Base-by-base conservation (phyloP, 2,329 filamentous ascomycete species). In the Aspergillus pseudonomiae region DNA sequence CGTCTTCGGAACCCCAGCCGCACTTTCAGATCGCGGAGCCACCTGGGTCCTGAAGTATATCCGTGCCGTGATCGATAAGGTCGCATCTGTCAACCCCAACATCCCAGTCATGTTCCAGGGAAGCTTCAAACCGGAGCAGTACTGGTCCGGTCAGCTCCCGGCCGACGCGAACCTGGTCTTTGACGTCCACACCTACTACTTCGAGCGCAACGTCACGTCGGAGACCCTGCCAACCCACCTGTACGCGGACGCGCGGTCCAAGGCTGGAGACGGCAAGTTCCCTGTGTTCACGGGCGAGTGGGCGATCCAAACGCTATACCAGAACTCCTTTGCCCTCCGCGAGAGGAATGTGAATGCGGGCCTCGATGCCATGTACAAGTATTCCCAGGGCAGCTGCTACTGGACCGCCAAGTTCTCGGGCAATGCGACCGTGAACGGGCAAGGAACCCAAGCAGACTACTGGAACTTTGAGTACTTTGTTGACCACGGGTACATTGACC, bases 81-180 rank as follows among this genome's bases (percentile, higher is more conserved):
- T 73, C 1, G 61, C 61, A 21, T 45, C 46, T 1, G 64, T 66
- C 10, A 69, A 68, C 21, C 50, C 56, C 1, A 53, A 57, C 11
- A 68, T 74, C 26, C 70, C 70, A 2, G 65, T 72, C 11, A 71
- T 73, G 67, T 67, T 73, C 54, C 71, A 74, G 61, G 71, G 72
- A 0, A 70, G 70, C 50, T 74, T 74, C 60, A 68, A 70, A 57
- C 61, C 59, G 12, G 68, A 65, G 30, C 45, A 52, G 7, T 71
- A 69, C 57, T 74, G 71, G 70, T 64, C 61, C 7, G 39, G 52
- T 0, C 43, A 67, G 11, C 68, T 73, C n/a, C 57, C 64, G 2
- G 52, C 54, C 5, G 36, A 34, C 0, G 62, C 61, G 9, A 72
- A 74, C 41, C 56, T 74, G 2, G 68, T 73, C 11, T 73, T 72